These are phyloP conservation scores for Agrocybe chaxingu DNA, from an alignment of 768 basidiomycete species.

Conservation along the genomic window DNA sequence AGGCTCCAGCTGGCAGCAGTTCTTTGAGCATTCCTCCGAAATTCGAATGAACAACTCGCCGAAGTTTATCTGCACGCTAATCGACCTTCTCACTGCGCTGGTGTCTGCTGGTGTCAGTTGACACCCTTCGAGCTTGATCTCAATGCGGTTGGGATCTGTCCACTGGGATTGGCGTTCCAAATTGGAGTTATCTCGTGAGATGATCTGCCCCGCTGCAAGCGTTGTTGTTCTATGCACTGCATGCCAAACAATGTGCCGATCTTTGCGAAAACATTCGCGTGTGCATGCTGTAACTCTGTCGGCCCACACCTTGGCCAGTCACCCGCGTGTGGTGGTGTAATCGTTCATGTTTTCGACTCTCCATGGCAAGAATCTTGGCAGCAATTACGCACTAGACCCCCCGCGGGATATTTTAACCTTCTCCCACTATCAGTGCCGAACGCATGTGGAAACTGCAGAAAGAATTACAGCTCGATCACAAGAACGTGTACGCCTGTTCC, in stretches of 20 bases:
- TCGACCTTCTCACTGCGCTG: conserved; percentile 7
- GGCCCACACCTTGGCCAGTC: conserved; percentile 4
- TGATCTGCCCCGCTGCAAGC: conserved; percentile 9
- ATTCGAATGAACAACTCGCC: conserved; percentile 18
- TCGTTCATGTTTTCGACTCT: conserved; percentile 14
- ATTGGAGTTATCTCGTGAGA: conserved; percentile 12
- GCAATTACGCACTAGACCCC: conserved; percentile 11
- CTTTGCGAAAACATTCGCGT: neutral
- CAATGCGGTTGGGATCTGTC: conserved; percentile 13
- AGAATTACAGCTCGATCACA: neutral
- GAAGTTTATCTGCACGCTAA: conserved; percentile 14
- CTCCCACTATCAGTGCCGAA: conserved; percentile 13
- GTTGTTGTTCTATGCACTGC: conserved; percentile 7
- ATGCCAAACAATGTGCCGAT: conserved; percentile 7
- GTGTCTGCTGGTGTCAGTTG: conserved; percentile 11
- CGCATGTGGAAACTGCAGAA: conserved; percentile 17
- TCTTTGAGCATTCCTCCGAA: conserved; percentile 17
- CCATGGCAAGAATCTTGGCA: conserved; percentile 15
- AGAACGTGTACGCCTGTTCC: neutral
- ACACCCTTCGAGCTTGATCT: conserved; percentile 2
- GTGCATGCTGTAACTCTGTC: neutral
- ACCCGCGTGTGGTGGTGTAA: conserved; percentile 8
- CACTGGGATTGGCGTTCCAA: neutral
- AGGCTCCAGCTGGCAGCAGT: neutral
- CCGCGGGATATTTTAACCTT: conserved; percentile 11